These are phyloP conservation scores for Suillus ampliporus DNA, from an alignment of 768 basidiomycete genomes.

Conservation along the genomic window DNA sequence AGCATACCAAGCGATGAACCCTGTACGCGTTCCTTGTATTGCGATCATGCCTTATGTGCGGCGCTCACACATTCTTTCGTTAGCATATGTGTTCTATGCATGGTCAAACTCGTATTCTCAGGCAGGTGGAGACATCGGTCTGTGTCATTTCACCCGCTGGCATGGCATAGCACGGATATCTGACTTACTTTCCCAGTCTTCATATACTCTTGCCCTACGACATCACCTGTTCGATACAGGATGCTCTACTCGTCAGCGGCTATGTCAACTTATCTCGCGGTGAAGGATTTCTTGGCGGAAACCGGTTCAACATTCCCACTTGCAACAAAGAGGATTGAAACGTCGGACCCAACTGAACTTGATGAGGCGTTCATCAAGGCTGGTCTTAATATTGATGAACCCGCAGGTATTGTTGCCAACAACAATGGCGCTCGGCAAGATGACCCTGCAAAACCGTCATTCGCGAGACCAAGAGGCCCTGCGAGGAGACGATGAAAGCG, in stretches of 20 bases:
- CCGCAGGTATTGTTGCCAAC: constrained; percentile 9
- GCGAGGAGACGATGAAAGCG: constrained; percentile 51
- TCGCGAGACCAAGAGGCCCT: constrained; percentile 76
- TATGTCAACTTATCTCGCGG: constrained; percentile 57
- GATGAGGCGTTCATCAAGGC: constrained; percentile 63
- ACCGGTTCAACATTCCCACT: constrained; percentile 46
- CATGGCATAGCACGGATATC: neutral
- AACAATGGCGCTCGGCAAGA: constrained; percentile 23
- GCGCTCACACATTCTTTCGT: neutral
- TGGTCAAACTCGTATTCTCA: constrained; percentile 56
- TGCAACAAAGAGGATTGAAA: constrained; percentile 75
- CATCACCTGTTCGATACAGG: constrained; percentile 80
- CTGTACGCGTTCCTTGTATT: constrained; percentile 37
- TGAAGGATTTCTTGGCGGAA: constrained; percentile 55
- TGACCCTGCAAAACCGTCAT: constrained; percentile 46
- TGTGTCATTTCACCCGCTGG: constrained; percentile 23
- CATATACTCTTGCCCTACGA: constrained; percentile 89
- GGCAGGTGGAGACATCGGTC: constrained; percentile 66
- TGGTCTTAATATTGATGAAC: constrained; percentile 52
- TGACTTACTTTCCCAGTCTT: constrained; percentile 58
- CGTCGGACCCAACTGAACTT: constrained; percentile 78
- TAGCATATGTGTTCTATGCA: constrained; percentile 68
- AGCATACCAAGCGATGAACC: constrained; percentile 64
- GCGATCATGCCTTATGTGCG: neutral
- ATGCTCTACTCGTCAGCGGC: constrained; percentile 89